These are phyloP conservation scores for Metarhizium album DNA, from an alignment of 2,329 filamentous ascomycete species.

Conservation along the genomic window DNA sequence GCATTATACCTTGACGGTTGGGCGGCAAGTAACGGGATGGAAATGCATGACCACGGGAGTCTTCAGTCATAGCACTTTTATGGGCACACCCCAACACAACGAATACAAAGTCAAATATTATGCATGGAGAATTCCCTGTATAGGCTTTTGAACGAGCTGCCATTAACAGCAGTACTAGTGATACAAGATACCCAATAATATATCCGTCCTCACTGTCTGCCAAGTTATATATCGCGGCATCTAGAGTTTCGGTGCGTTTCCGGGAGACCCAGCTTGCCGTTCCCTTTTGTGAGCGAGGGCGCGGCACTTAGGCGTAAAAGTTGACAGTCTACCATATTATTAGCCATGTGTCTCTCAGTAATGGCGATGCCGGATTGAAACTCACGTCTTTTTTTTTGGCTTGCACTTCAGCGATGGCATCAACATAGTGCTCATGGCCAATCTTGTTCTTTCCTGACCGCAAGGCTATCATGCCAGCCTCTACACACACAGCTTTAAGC, in stretches of 20 bases:
- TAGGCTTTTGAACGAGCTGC: neutral
- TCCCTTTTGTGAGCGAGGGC: neutral
- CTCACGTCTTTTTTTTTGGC: slow-evolving; percentile 85
- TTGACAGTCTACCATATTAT: slow-evolving; percentile 39
- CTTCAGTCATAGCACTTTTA: no score
- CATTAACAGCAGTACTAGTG: neutral
- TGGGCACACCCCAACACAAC: neutral
- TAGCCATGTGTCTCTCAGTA: neutral
- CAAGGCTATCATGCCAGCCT: slow-evolving; percentile 97
- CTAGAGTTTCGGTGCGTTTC: neutral
- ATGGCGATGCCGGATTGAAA: slow-evolving; percentile 10
- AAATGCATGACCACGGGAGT: no score
- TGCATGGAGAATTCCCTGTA: neutral
- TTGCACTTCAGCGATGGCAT: slow-evolving; percentile 94
- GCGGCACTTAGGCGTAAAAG: slow-evolving; percentile 35
- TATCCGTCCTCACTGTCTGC: neutral
- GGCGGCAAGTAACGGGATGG: no score
- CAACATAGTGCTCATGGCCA: slow-evolving; percentile 95
- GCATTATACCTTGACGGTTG: no score
- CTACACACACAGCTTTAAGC: slow-evolving; percentile 96
- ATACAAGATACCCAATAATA: neutral
- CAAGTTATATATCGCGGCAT: neutral
- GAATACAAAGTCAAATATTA: neutral
- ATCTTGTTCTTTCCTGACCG: slow-evolving; percentile 93
- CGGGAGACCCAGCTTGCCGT: neutral